phyloP scores from a whole-genome alignment of 441 rosid genomes.

The Gossypium schwendimanii region DNA sequence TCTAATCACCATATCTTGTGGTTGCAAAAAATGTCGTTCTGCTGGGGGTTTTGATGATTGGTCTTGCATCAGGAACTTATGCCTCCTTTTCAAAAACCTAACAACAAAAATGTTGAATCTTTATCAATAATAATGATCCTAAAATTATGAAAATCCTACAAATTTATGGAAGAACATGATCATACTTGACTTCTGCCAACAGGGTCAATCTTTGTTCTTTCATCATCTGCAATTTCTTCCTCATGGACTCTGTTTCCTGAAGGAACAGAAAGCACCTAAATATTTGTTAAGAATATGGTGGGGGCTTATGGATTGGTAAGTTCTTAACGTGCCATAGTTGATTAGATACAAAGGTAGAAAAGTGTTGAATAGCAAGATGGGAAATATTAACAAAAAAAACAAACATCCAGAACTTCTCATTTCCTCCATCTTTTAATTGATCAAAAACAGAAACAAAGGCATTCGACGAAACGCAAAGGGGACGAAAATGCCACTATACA shows the following conservation, averaged over 20 bases:
- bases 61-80: conserved; percentile 42
- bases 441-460: neutral
- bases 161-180: conserved; percentile 8
- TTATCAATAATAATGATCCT: neutral
- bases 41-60: conserved; percentile 24
- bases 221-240: conserved; percentile 47
- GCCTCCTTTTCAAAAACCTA: conserved; percentile 68
- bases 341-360: neutral
- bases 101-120: neutral
- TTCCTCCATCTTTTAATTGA: neutral
- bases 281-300: neutral
- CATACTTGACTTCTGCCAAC: conserved; percentile 72
- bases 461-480: neutral
- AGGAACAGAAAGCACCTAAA: neutral
- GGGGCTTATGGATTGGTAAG: neutral
- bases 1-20: conserved; percentile 20
- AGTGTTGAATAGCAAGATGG: neutral
- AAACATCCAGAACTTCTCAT: neutral
- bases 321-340: neutral
- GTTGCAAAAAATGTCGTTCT: conserved; percentile 14
- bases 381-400: neutral
- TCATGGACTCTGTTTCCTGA: conserved; percentile 60
- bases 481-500: neutral
- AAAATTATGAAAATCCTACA: conserved; percentile 12
- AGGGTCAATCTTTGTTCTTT: conserved; percentile 43